Conservation (phyloP, 306 rosid genomes). For the Inga oerstediana region DNA sequence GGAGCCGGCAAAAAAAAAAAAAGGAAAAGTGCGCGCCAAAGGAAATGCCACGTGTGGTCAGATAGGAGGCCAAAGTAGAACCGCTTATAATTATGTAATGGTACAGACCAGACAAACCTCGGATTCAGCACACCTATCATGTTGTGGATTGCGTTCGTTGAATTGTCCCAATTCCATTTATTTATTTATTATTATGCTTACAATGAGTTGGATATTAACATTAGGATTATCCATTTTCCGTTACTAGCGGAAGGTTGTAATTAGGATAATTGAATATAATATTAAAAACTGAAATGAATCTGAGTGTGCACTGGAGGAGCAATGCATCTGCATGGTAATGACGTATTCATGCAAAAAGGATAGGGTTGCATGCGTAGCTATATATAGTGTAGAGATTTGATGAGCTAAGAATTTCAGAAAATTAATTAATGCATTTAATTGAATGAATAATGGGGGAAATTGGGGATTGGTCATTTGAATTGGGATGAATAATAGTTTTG, state of each 20-base stretch:
- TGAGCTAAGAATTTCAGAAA: no score
- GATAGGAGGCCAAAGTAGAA: not conserved
- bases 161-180: not conserved
- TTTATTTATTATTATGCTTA: not conserved
- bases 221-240: not conserved
- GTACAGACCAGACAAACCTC: not conserved
- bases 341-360: no score
- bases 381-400: no score
- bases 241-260: not conserved
- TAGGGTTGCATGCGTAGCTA: no score
- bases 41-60: constrained; percentile 20
- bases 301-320: no score
- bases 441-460: no score
- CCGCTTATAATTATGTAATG: not conserved
- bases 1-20: not conserved
- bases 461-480: no score
- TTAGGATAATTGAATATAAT: no score
- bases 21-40: not conserved
- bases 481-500: no score
- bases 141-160: not conserved
- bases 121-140: not conserved
- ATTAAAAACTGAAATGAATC: no score
- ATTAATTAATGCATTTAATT: no score
- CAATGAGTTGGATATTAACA: not conserved
- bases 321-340: no score